Conservation (phyloP, 179 eudicot species). For the Drosera spatulata region DNA sequence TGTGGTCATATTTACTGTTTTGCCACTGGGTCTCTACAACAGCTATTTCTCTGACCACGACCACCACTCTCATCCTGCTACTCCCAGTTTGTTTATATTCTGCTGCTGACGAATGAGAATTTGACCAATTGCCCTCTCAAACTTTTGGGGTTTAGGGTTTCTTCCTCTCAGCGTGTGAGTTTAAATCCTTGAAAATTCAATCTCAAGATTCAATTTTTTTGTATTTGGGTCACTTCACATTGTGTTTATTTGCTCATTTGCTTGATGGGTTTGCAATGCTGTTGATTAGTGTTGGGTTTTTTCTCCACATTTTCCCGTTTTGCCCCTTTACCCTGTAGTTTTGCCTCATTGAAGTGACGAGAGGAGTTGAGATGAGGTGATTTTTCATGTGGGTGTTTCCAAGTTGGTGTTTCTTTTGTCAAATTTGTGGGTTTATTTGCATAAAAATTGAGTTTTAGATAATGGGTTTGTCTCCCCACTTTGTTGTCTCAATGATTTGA, state of each 20-base stretch:
- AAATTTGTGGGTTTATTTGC: too few species aligned
- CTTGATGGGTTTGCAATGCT: constrained; percentile 6
- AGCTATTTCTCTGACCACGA: not conserved
- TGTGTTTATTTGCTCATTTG: constrained; percentile 17
- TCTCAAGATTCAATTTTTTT: constrained; percentile 15
- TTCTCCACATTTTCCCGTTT: constrained; percentile 8
- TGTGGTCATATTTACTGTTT: not conserved
- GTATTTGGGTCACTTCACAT: constrained; percentile 7
- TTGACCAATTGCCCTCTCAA: not conserved
- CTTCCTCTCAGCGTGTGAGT: constrained; percentile 7
- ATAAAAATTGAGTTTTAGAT: too few species aligned
- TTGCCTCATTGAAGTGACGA: too few species aligned
- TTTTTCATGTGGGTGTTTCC: too few species aligned
- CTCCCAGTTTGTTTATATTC: not conserved
- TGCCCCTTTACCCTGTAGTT: constrained; percentile 4
- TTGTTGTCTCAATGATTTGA: too few species aligned
- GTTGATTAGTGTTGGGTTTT: not conserved
- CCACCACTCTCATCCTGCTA: not conserved
- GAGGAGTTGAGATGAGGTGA: too few species aligned
- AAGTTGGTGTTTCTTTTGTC: too few species aligned
- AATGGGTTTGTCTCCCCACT: too few species aligned
- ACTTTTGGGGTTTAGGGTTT: constrained; percentile 13
- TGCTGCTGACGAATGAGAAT: not conserved
- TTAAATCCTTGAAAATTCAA: constrained; percentile 15
- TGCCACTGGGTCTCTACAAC: not conserved